Evolutionary conservation across 2,329 filamentous ascomycete species (phyloP).

Genomic region (Ophiosphaerella herpotricha): DNA sequence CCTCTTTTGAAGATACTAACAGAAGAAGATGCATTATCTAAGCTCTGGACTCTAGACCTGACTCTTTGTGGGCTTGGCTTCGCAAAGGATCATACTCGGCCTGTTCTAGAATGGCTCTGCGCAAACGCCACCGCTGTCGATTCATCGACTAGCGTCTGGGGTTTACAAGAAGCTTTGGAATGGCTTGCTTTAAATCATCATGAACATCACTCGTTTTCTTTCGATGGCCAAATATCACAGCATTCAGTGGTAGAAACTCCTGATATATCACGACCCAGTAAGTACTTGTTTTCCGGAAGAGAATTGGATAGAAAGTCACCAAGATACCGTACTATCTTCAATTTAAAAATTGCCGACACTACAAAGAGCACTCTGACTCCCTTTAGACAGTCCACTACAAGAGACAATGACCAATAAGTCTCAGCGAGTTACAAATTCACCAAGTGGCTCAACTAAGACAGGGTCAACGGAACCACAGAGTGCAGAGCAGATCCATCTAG

Average conservation of each 20-base stretch:
- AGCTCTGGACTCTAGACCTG: constrained; percentile 83
- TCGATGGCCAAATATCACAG: constrained; percentile 54
- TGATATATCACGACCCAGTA: constrained; percentile 34
- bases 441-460: not conserved
- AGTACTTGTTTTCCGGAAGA: constrained; percentile 3
- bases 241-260: constrained; percentile 20
- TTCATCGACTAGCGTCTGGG: constrained; percentile 70
- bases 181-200: constrained; percentile 83
- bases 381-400: constrained; percentile 3
- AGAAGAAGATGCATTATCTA: constrained; percentile 79
- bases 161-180: constrained; percentile 83
- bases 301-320: too few relatives aligned
- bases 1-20: constrained; percentile 52
- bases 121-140: constrained; percentile 50
- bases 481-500: constrained; percentile 35
- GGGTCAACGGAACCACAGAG: not conserved
- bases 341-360: too few relatives aligned
- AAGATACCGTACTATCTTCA: too few relatives aligned
- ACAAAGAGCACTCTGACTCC: not conserved
- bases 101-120: constrained; percentile 42
- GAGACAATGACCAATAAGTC: not conserved
- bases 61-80: constrained; percentile 73
- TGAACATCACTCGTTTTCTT: constrained; percentile 71
- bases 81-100: constrained; percentile 46
- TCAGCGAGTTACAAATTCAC: not conserved